These are phyloP conservation scores for Hanseniaspora meyeri DNA, from an alignment of 805 yeast species.

Conservation along the genomic window DNA sequence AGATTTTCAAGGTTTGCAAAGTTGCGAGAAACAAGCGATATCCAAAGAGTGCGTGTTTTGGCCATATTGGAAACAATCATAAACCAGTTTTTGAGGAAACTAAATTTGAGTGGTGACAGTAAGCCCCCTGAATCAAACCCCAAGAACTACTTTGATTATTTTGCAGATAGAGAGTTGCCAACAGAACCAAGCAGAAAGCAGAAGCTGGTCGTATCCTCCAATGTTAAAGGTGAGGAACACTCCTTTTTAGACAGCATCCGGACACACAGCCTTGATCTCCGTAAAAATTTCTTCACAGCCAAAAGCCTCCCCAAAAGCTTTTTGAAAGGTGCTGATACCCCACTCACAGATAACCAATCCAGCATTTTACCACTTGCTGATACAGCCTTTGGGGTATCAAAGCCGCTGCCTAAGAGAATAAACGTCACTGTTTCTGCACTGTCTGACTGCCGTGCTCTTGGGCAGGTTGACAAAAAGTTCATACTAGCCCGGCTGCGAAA, in stretches of 20 bases:
- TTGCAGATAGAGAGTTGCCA: not conserved
- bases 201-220: not conserved
- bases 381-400: not conserved
- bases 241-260: slow-evolving; percentile 1
- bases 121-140: not conserved
- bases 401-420: not conserved
- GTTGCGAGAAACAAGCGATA: not conserved
- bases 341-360: too few species aligned
- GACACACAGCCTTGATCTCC: not conserved
- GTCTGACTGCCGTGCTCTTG: slow-evolving; percentile 29
- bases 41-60: not conserved
- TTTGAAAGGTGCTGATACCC: not conserved
- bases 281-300: not conserved
- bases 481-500: slow-evolving; percentile 33
- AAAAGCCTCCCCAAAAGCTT: not conserved
- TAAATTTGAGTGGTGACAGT: not conserved
- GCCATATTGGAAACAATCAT: slow-evolving; percentile 2
- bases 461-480: slow-evolving; percentile 55
- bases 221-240: not conserved
- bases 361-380: not conserved
- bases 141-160: not conserved
- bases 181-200: not conserved
- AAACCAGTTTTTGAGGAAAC: not conserved
- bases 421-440: not conserved
- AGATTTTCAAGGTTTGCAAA: slow-evolving; percentile 9